Base-by-base conservation (phyloP, 1,139 yeast species). In the Diutina mesorugosa region DNA sequence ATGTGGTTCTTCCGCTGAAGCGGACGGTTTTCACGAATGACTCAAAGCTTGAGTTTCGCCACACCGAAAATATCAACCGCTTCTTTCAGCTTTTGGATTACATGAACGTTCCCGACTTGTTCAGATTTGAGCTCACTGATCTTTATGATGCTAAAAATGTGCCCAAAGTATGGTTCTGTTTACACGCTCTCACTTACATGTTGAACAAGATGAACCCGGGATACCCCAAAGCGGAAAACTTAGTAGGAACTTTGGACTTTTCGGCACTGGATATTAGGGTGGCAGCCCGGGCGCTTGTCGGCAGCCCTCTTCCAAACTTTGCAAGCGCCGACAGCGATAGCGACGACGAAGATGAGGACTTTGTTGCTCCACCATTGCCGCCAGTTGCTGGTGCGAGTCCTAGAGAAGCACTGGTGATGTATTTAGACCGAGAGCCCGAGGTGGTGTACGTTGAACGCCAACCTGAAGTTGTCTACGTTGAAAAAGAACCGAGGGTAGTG, bases 111-210 rank as follows among this genome's bases (percentile, higher is more conserved):
- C 99, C 99, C 0, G 95, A 84, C 62, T 75, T 90, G 56, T 93
- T 91, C 67, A 78, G 90, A 54, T 93, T 93, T 66, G 98, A 91
- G 67, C 77, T 91, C 58, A 90, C 96, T 1, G 99, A 93, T 70
- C 75, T 93, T 51, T 95, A 90, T 69, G 98, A 93, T 67, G 87
- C 88, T 64, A 91, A 90, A 64, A 89, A 93, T 65, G 81, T 91
- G 28, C 98, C 99, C 26, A 91, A 90, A 66, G 98, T 95, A 28
- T 87, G 95, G 69, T 91, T 90, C 67, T 90, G 98, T 64, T 73
- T 93, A 51, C 97, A 93, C 71, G 97, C 97, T 1, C 73, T 93
- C 63, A 85, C 93, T 53, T 88, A 80, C 69, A 84, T 83, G 46
- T 28, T 38, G 21, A 51, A 41, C 21, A 26, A 38, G 54, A 41